Base-by-base conservation (phyloP, 768 basidiomycete species). In the Punctularia strigosozonata region DNA sequence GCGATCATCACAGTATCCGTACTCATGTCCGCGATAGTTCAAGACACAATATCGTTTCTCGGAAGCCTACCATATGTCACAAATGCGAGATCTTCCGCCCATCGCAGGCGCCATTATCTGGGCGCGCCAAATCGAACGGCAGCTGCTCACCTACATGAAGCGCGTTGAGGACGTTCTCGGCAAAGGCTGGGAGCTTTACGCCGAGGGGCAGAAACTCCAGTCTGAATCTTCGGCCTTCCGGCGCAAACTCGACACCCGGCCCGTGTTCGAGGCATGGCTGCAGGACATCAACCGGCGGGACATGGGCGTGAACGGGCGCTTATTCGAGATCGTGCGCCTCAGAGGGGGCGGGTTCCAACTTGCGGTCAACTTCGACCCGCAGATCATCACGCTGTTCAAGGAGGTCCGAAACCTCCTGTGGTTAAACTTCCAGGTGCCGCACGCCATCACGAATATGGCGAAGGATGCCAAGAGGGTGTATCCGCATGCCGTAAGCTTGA, bases 401-500 rank as follows among this genome's bases (percentile, higher is more conserved):
- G 95, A 98, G 58, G 90, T 95, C 24, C 72, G 95, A 42, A 95
- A 95, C 56, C 53, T 98, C 47, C 71, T 95, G 23, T 98, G 94
- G 94, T 70, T 98, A 45, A 85, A 85, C 44, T 98, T 94, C 63
- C 81, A 84, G 53, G 91, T 98, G 2, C 94, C 91, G 18, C 90
- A 97, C 63, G 78, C 84, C 38, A 89, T 87, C 46, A 82, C 81
- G 50, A 95, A 92, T 56, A 84, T 95, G 76, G 95, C 95, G 25
- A 99, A 97, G 65, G 94, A 99, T 49, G 95, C 95, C 43, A 97
- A 95, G 68, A 67, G 90, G 49, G 92, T 98, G 43, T 99, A 99
- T 56, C 92, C 92, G 0, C 91, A 97, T 65, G 95, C 95, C 2
- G 94, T 98, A 47, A 90, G 87, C 52, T 60, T 90, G 58, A 98